Base-by-base conservation (phyloP, 2,329 filamentous ascomycete species). In the Apiospora phragmitis region DNA sequence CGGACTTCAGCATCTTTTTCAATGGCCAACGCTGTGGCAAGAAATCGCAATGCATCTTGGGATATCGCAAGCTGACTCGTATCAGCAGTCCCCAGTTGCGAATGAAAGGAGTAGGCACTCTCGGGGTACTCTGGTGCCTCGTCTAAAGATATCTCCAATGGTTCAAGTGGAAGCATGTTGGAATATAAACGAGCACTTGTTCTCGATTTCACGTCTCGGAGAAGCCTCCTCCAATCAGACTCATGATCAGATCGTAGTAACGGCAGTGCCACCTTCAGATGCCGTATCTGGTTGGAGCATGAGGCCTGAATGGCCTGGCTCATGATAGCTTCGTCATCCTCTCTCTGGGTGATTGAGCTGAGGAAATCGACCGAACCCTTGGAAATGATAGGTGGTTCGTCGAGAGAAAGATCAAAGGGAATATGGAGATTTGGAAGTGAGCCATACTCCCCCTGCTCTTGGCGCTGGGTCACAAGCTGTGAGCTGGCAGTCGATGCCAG, bases 251-350 rank as follows among this genome's bases (percentile, higher is more conserved):
- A 77, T 38, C 21, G 47, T 38, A 80, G 71, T 21, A 76, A 68
- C 1, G 78, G 78, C 0, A 43, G 69, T 29, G 79, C 77, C n/a
- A 80, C 18, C 70, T 77, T 79, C 38, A 77, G 51, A 18, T 55
- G 67, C 21, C 69, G 49, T 6, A 72, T 51, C 29, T 67, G 62
- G 62, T 65, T 59, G 32, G 68, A 32, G 38, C 65, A 67, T 6
- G 38, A 67, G 41, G 24, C 66, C 71, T 66, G 59, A 67, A 72
- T 21, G 67, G 68, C 7, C 65, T 29, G 14, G 14, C 4, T 8
- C 67, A 47, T 21, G 14, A 66, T 3, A 21, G 41, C 51, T 51
- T 71, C 35, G 12, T 70, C 69, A 26, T 69, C 65, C 42, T 71
- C 71, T n/a, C 73, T 51, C 14, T 14, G 49, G 26, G 75, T 26